Base-by-base conservation (phyloP, 306 rosid species). In the Malus fusca region DNA sequence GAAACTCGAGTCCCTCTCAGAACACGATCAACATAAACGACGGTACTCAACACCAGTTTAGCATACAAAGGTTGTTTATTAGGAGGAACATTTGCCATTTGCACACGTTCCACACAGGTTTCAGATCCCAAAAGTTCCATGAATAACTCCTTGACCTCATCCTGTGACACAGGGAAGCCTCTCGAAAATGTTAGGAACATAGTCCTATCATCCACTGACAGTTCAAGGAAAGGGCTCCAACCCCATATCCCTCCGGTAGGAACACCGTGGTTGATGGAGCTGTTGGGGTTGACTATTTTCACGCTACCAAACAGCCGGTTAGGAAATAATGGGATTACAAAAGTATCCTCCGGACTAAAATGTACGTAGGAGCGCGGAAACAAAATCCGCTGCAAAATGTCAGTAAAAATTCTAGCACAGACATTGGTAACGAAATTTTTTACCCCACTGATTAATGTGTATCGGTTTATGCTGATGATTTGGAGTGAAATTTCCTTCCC, bases 151-250 rank as follows among this genome's bases (percentile, higher is more conserved):
- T 21, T 76, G 67, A 86, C 88, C 46, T 89, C 93, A 0, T 69
- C 75, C 33, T 77, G 69, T 11, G 61, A 37, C 33, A 91, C 90
- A 0, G 89, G 92, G 46, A 84, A 89, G 0, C 96, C 92, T 69
- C 86, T 77, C 0, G 93, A 91, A 67, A 91, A 91, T 22, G 93
- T 91, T 30, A 91, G 68, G 25, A 89, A 89, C 87, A 91, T n/a
- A 2, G 92, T 84, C 81, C 82, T 87, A 15, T 85, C 92, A 10
- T 83, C 88, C 28, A 78, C 87, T 1, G 70, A 30, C 13, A 77
- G 73, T 15, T 76, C 76, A 56, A 71, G 83, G 2, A 48, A 43
- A 0, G 81, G 86, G 2, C 53, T 12, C 71, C 72, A 59, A 11
- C 48, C 70, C 90, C 89, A 87, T 18, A 85, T 23, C 40, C 66